These are phyloP conservation scores for Lentinula sp. DNA, from an alignment of 768 basidiomycete genomes.

Conservation along the genomic window DNA sequence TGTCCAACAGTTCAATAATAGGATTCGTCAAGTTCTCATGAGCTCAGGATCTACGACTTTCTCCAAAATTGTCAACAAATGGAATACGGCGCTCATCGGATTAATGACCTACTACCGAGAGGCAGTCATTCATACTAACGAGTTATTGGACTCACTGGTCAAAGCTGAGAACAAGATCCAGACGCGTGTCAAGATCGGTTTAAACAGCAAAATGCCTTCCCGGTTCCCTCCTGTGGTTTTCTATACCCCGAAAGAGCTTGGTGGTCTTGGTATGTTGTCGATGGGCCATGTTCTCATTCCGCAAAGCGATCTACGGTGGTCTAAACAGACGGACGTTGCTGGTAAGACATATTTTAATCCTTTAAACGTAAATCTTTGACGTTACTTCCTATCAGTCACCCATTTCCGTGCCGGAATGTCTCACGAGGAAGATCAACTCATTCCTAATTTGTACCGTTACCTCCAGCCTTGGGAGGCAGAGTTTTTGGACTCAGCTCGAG, in stretches of 20 bases:
- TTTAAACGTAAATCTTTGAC: not conserved
- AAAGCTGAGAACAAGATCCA: slow-evolving; percentile 99
- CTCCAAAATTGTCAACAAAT: slow-evolving; percentile 98
- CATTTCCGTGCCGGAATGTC: slow-evolving; percentile 99
- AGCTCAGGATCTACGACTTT: slow-evolving; percentile 98
- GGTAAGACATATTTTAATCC: slow-evolving; percentile 33
- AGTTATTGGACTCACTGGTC: slow-evolving; percentile 90
- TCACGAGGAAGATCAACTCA: slow-evolving; percentile 90
- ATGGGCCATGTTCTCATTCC: slow-evolving; percentile 99
- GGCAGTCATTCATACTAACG: slow-evolving; percentile 95
- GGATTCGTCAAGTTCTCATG: slow-evolving; percentile 95
- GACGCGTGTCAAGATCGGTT: slow-evolving; percentile 98
- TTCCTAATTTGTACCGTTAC: slow-evolving; percentile 96
- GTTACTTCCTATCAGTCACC: slow-evolving; percentile 49
- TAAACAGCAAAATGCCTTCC: slow-evolving; percentile 99
- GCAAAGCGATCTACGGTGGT: slow-evolving; percentile 96
- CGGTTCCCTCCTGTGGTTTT: slow-evolving; percentile 97
- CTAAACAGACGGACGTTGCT: slow-evolving; percentile 95
- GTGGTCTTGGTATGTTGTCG: slow-evolving; percentile 97
- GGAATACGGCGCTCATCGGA: slow-evolving; percentile 94
- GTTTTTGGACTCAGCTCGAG: slow-evolving; percentile 95
- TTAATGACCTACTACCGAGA: slow-evolving; percentile 98
- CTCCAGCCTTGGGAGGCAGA: slow-evolving; percentile 97
- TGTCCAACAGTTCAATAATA: slow-evolving; percentile 96
- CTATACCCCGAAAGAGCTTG: slow-evolving; percentile 97